phyloP scores from a whole-genome alignment of 192 early-diverging fungal genomes.

The Linnemannia elongata region DNA sequence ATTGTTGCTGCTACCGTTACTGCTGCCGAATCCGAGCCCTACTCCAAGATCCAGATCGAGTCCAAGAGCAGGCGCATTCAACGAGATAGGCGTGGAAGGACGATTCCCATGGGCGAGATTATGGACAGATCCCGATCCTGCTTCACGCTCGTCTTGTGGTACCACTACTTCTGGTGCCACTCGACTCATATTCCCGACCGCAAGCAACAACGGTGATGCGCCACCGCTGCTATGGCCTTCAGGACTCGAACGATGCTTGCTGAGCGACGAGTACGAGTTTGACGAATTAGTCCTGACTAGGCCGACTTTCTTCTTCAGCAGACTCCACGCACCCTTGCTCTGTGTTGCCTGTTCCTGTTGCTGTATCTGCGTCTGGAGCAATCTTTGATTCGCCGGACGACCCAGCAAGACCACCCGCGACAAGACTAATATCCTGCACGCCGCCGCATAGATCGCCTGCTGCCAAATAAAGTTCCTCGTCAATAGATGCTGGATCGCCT shows the following conservation, averaged over 20 bases:
- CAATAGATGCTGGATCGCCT: conserved; percentile 58
- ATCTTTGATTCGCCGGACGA: conserved; percentile 5
- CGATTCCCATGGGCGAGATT: conserved; percentile 11
- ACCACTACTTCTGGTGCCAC: background rate
- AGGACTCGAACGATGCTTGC: background rate
- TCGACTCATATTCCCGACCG: conserved; percentile 2
- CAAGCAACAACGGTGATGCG: background rate
- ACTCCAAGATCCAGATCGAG: background rate
- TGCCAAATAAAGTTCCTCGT: conserved; percentile 60
- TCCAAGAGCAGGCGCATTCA: background rate
- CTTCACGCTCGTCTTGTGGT: background rate
- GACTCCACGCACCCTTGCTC: conserved; percentile 15
- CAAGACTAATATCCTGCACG: conserved; percentile 48
- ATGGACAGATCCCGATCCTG: background rate
- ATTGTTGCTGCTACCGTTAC: background rate
- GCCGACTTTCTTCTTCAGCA: conserved; percentile 11
- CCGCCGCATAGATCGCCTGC: conserved; percentile 37
- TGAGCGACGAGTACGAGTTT: background rate
- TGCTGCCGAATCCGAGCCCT: background rate
- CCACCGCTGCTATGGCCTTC: background rate
- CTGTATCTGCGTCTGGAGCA: conserved; percentile 11
- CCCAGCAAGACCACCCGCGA: conserved; percentile 58
- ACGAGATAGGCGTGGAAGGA: background rate
- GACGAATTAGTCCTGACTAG: conserved; percentile 1
- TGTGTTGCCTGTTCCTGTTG: conserved; percentile 1